Evolutionary conservation across 2,329 filamentous ascomycete genomes (phyloP), one percentile per base, ranked within the genome.

Genomic region (Fragosphaeria purpurea): DNA sequence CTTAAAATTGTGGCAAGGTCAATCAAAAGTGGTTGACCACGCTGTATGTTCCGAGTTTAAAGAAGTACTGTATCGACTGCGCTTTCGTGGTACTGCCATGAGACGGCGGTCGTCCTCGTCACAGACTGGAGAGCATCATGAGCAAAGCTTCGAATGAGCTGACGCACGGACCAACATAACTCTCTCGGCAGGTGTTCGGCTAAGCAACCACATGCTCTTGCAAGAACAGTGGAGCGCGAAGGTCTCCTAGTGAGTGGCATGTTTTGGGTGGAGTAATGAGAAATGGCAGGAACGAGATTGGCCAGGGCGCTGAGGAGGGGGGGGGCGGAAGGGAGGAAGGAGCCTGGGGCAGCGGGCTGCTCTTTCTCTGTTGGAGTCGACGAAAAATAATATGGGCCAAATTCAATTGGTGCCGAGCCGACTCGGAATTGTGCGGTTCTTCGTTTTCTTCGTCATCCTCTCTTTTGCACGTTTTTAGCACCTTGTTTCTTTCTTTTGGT

Each of bases 381-480:
- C 22, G 22, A 22, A 22, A 22, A 22, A 22, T 22, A 22, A 22
- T 22, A 22, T 22, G 22, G 22, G 22, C 22, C 22, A 22, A 22
- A 22, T 22, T 22, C 22, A 22, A 22, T 22, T 22, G 22, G 22
- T 22, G 22, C 22, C 22, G 22, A 40, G 44, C 32, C 48, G 48
- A 44, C 6, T 56, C 55, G 55, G 55, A 52, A 56, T 55, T 56
- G 55, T 56, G 55, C 55, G 55, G 55, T 56, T 53, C 50, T 48
- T 38, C 45, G 41, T 49, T 46, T 51, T 51, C 44, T 41, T 51
- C 48, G 41, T 51, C 44, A 41, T 53, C 31, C 44, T 49, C 30
- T 48, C 41, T 34, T 50, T 30, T 44, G 39, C 31, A 13, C 33
- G 37, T 46, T 37, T 38, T 47, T 37, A 43, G 39, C 39, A 39